These are phyloP conservation scores for Geosmithia putterillii DNA, from an alignment of 2,329 filamentous ascomycete genomes.

Conservation along the genomic window DNA sequence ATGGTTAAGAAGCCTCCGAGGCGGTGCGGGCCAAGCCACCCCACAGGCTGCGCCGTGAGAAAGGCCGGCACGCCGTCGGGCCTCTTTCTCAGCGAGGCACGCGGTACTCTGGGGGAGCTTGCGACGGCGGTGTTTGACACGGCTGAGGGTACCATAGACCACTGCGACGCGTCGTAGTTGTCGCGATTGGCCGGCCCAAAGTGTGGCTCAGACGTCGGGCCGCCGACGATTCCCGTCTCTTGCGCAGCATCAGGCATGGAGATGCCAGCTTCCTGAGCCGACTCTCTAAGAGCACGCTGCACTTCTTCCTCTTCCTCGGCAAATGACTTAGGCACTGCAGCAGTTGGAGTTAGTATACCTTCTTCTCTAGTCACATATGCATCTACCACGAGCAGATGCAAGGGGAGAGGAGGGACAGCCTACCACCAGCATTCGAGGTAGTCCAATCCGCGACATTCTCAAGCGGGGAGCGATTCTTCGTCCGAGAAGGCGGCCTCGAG, in stretches of 20 bases:
- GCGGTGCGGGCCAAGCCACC: slow-evolving; percentile 20
- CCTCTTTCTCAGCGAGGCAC: slow-evolving; percentile 32
- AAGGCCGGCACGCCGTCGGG: slow-evolving; percentile 33
- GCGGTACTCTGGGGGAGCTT: background rate
- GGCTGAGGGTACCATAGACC: slow-evolving; percentile 42
- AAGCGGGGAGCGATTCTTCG: slow-evolving; percentile 43
- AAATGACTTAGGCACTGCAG: slow-evolving; percentile 23
- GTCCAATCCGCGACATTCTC: slow-evolving; percentile 37
- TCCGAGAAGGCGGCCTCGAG: slow-evolving; percentile 50
- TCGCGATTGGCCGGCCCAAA: slow-evolving; percentile 49
- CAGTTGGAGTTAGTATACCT: background rate
- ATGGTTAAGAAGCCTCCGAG: slow-evolving; percentile 46
- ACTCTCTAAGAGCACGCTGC: slow-evolving; percentile 42
- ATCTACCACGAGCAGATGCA: background rate
- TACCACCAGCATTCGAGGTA: slow-evolving; percentile 17
- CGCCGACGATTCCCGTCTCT: slow-evolving; percentile 33
- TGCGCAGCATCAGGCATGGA: slow-evolving; percentile 26
- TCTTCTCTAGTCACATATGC: background rate
- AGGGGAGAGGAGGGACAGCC: background rate
- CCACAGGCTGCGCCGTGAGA: slow-evolving; percentile 23
- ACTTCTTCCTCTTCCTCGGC: slow-evolving; percentile 38
- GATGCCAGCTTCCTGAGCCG: slow-evolving; percentile 38
- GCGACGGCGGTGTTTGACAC: slow-evolving; percentile 2
- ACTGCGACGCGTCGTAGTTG: slow-evolving; percentile 41
- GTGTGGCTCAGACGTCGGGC: slow-evolving; percentile 23